A percentile compares a stretch with the other conserved stretches of the same genome.
phyloP scores from a whole-genome alignment of 2,329 filamentous ascomycete genomes.

The Ascochyta viciae-villosae region DNA sequence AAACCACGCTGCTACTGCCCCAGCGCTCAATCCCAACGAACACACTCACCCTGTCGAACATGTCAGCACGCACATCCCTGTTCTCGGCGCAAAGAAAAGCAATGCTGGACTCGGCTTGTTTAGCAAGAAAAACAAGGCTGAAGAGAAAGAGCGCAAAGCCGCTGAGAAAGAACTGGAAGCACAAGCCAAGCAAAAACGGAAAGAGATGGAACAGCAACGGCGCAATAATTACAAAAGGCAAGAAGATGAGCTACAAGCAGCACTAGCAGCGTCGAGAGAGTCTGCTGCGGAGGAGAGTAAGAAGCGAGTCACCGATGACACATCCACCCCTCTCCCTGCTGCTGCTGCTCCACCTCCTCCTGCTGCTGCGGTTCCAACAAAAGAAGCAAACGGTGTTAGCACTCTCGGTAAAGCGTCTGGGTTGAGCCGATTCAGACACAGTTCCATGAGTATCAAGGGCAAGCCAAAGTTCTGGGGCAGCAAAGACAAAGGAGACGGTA shows the following conservation, averaged over 20 bases:
- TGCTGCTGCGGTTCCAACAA: constrained; percentile 8
- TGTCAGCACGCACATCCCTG: constrained; percentile 39
- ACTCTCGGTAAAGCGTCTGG: constrained; percentile 44
- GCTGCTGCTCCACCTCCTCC: background rate
- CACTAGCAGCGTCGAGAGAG: constrained; percentile 71
- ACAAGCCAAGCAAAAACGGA: constrained; percentile 55
- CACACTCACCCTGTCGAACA: constrained; percentile 42
- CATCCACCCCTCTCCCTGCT: background rate
- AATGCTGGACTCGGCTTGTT: constrained; percentile 48
- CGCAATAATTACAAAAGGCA: constrained; percentile 64
- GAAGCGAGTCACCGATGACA: constrained; percentile 23
- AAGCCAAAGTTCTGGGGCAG: constrained; percentile 74
- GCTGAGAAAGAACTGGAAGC: constrained; percentile 61
- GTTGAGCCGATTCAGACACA: constrained; percentile 71
- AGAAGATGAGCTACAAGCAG: constrained; percentile 69
- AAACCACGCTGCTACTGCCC: constrained; percentile 72
- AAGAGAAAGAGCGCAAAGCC: constrained; percentile 66
- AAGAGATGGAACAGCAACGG: constrained; percentile 59
- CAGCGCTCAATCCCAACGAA: constrained; percentile 45
- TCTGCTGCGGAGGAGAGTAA: constrained; percentile 60
- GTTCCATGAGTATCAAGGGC: constrained; percentile 79
- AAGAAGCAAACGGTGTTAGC: constrained; percentile 48
- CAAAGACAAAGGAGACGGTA: constrained; percentile 43
- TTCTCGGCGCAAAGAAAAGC: constrained; percentile 46
- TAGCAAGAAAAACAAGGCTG: constrained; percentile 67